Conservation (phyloP, 179 eudicot species). For the Drosera spatulata region DNA sequence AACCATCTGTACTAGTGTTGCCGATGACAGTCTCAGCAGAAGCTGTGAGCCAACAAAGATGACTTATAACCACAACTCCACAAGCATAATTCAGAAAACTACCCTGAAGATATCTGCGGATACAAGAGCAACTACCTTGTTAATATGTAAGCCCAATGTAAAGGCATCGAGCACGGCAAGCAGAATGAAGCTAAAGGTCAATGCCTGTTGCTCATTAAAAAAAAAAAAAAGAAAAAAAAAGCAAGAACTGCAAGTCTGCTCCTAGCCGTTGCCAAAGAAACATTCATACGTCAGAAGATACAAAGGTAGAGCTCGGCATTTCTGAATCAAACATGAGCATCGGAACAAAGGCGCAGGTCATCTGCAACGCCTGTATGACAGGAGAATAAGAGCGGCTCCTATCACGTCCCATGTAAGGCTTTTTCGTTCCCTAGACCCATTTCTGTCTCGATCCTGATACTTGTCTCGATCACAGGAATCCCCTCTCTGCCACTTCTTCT, state of each 20-base stretch:
- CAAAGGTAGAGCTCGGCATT: conserved; percentile 58
- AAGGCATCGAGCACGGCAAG: conserved; percentile 20
- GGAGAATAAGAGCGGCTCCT: conserved; percentile 83
- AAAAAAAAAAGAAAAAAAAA: no score
- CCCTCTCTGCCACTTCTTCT: conserved; percentile 62
- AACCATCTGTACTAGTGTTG: conserved; percentile 47
- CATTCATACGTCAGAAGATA: no score
- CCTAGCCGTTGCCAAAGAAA: no score
- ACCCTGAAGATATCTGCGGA: conserved; percentile 13
- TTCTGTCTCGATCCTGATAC: conserved; percentile 38
- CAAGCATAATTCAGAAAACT: conserved; percentile 13
- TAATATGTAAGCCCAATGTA: conserved; percentile 23
- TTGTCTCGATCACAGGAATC: conserved; percentile 66
- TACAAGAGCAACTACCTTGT: conserved; percentile 55
- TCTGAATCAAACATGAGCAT: conserved; percentile 23
- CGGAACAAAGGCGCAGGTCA: no score
- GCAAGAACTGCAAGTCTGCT: no score
- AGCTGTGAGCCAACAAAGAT: conserved; percentile 32
- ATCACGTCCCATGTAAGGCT: conserved; percentile 20
- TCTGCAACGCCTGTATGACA: conserved; percentile 43
- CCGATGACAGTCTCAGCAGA: conserved; percentile 24
- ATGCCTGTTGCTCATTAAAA: no score
- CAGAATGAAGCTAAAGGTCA: conserved; percentile 24
- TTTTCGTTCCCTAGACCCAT: conserved; percentile 19
- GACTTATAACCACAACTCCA: conserved; percentile 27